Conservation (phyloP, 2,329 filamentous ascomycete genomes). For the Verticillium klebahnii region DNA sequence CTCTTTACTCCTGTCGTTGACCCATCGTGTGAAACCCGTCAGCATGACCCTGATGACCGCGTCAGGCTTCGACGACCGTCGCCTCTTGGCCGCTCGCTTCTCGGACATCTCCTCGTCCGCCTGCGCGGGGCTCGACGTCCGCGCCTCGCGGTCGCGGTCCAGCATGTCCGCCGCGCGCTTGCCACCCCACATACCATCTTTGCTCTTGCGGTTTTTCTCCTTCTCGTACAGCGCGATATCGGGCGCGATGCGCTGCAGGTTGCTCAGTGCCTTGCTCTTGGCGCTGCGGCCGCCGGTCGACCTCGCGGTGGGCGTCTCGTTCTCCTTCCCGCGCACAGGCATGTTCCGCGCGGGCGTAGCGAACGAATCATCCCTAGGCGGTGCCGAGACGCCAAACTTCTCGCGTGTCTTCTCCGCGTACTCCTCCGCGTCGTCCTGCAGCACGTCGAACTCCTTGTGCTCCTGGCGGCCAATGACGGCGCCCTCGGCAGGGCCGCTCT, state of each 20-base stretch:
- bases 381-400: conserved; percentile 25
- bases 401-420: conserved; percentile 25
- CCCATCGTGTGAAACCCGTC: conserved; percentile 82
- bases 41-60: conserved; percentile 73
- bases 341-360: conserved; percentile 50
- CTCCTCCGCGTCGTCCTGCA: conserved; percentile 36
- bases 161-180: conserved; percentile 56
- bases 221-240: conserved; percentile 92
- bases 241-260: conserved; percentile 69
- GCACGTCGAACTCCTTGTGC: conserved; percentile 36
- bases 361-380: conserved; percentile 18
- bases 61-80: conserved; percentile 57
- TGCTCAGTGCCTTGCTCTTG: conserved; percentile 77
- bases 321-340: conserved; percentile 68
- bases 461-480: conserved; percentile 36
- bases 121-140: conserved; percentile 12
- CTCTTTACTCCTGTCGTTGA: conserved; percentile 67
- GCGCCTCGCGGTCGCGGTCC: conserved; percentile 34
- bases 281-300: conserved; percentile 77
- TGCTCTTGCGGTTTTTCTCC: conserved; percentile 72
- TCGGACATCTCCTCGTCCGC: conserved; percentile 34
- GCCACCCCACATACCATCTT: conserved; percentile 54
- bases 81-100: conserved; percentile 55
- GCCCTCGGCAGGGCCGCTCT: conserved; percentile 41
- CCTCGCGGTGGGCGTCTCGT: conserved; percentile 68